phyloP scores from a whole-genome alignment of 177 flowering plant genomes.

The Vitis hybrid region DNA sequence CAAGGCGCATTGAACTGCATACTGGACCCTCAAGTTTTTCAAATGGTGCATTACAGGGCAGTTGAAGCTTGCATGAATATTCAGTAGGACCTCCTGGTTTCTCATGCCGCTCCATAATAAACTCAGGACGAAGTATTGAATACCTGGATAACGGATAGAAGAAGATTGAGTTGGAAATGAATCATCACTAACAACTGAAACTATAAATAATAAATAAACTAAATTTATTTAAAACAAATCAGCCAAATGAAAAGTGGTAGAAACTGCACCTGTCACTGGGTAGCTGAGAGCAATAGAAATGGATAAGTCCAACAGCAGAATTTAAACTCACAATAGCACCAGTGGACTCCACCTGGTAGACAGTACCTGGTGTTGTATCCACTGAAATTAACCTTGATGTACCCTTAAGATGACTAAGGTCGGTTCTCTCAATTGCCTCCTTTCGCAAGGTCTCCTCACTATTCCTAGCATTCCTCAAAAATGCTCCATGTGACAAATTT shows the following conservation, averaged over 20 bases:
- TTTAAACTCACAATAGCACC: constrained; percentile 97
- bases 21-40: constrained; percentile 94
- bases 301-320: constrained; percentile 99
- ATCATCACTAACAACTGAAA: neutral
- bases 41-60: constrained; percentile 99
- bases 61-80: constrained; percentile 97
- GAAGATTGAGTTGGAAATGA: neutral
- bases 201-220: neutral
- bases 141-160: constrained; percentile 46
- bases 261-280: constrained; percentile 90
- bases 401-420: constrained; percentile 89
- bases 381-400: constrained; percentile 52
- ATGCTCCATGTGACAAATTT: constrained; percentile 84
- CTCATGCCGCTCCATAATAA: constrained; percentile 91
- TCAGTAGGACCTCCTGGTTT: constrained; percentile 75
- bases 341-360: constrained; percentile 95
- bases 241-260: neutral
- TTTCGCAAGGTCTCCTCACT: constrained; percentile 97
- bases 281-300: constrained; percentile 96
- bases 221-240: neutral
- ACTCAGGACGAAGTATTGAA: constrained; percentile 95
- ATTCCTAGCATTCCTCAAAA: constrained; percentile 88
- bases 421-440: constrained; percentile 98
- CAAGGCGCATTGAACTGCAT: constrained; percentile 93
- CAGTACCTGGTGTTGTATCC: constrained; percentile 65